Evolutionary conservation across 768 basidiomycete species (phyloP).

Genomic region (Mycena floridula): DNA sequence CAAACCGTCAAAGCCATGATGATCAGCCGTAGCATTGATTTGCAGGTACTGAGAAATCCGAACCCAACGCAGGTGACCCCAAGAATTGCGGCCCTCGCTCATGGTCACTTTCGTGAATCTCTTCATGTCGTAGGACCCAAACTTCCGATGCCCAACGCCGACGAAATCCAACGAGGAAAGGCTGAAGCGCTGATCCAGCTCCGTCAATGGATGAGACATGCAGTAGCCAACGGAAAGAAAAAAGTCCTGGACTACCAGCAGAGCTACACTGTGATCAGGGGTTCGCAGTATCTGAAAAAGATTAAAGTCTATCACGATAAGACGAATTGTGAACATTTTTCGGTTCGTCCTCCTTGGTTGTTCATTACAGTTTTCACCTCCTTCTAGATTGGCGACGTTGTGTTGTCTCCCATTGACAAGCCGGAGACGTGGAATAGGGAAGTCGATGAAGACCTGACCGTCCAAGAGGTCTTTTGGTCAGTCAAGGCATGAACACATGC

Average conservation of each 20-base stretch:
- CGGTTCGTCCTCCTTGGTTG: constrained; percentile 30
- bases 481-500: background rate
- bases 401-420: constrained; percentile 40
- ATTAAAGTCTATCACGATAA: constrained; percentile 14
- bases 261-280: constrained; percentile 25
- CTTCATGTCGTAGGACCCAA: constrained; percentile 48
- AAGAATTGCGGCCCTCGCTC: constrained; percentile 44
- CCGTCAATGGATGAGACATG: constrained; percentile 16
- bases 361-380: background rate
- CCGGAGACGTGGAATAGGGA: constrained; percentile 23
- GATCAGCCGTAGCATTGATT: constrained; percentile 44
- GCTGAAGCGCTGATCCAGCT: constrained; percentile 19
- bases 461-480: constrained; percentile 61
- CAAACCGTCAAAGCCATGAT: constrained; percentile 4
- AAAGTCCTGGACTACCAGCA: constrained; percentile 26
- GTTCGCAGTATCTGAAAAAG: background rate
- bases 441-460: constrained; percentile 30
- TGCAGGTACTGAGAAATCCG: constrained; percentile 48
- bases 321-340: constrained; percentile 38
- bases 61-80: constrained; percentile 61
- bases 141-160: constrained; percentile 22
- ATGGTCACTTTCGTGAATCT: constrained; percentile 46
- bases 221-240: constrained; percentile 22
- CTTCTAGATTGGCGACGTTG: constrained; percentile 55
- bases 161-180: constrained; percentile 14